A percentile compares a stretch with the other conserved stretches of the same genome.
phyloP scores from a whole-genome alignment of 73 alveolate genomes.

The Breviolum minutum region DNA sequence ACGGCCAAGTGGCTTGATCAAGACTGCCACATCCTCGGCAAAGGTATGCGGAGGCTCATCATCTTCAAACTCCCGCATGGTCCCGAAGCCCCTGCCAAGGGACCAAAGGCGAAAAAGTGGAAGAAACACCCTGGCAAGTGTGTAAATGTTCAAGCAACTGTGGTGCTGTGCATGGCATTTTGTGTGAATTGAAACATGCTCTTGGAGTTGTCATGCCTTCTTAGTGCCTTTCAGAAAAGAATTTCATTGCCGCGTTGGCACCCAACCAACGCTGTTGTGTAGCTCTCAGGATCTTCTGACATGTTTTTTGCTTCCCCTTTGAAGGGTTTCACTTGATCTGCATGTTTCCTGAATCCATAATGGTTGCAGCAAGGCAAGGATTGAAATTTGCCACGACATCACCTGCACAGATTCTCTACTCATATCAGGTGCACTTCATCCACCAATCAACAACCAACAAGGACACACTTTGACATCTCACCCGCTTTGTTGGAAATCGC shows the following conservation, averaged over 20 bases:
- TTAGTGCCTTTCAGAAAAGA: too few relatives aligned
- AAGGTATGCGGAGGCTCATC: slow-evolving; percentile 34
- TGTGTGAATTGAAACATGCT: too few relatives aligned
- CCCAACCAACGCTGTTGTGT: too few relatives aligned
- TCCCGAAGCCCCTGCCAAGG: neutral
- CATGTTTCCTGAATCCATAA: neutral
- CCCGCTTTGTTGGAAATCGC: neutral
- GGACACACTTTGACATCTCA: too few relatives aligned
- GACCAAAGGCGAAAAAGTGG: too few relatives aligned
- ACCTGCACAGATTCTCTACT: neutral
- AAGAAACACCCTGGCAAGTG: too few relatives aligned
- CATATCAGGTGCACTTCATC: neutral
- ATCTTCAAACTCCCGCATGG: slow-evolving; percentile 15
- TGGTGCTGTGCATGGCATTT: too few relatives aligned
- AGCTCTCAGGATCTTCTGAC: too few relatives aligned
- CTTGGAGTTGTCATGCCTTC: too few relatives aligned
- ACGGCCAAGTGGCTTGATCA: slow-evolving; percentile 33
- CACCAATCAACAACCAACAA: neutral
- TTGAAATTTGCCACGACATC: neutral
- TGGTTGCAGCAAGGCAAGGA: neutral
- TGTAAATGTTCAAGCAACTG: too few relatives aligned
- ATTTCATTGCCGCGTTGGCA: too few relatives aligned
- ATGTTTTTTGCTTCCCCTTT: too few relatives aligned
- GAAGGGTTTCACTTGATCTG: neutral
- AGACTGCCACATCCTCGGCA: slow-evolving; percentile 5